phyloP scores from a whole-genome alignment of 2,329 filamentous ascomycete species.

The Paradendryphiella salina region DNA sequence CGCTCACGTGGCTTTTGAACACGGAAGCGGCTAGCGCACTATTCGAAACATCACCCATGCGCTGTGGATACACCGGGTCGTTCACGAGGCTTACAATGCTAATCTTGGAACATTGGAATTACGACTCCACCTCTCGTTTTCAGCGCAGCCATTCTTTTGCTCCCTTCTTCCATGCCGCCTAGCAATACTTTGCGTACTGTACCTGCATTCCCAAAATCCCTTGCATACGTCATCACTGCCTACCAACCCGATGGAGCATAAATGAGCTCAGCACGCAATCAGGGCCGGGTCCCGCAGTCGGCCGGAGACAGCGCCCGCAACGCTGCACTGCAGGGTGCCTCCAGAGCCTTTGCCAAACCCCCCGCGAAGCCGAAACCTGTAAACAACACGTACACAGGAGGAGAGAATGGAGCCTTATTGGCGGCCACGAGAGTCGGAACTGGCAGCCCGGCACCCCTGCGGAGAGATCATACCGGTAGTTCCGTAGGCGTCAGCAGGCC shows the following conservation, averaged over 20 bases:
- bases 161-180: constrained; percentile 9
- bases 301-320: constrained; percentile 46
- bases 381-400: constrained; percentile 47
- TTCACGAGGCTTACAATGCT: constrained; percentile 13
- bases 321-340: constrained; percentile 56
- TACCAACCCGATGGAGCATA: constrained; percentile 41
- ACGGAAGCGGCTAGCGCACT: constrained; percentile 11
- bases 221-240: constrained; percentile 20
- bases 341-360: constrained; percentile 54
- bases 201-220: background rate
- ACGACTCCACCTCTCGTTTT: constrained; percentile 16
- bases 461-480: constrained; percentile 39
- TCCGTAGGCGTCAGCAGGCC: constrained; percentile 32
- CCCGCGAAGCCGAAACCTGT: constrained; percentile 47
- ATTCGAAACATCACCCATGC: constrained; percentile 7
- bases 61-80: constrained; percentile 7
- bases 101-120: constrained; percentile 12
- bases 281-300: constrained; percentile 32
- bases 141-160: constrained; percentile 21
- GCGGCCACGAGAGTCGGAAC: constrained; percentile 51
- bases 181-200: constrained; percentile 4
- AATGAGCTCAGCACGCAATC: constrained; percentile 45
- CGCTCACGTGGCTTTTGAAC: constrained; percentile 19
- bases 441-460: constrained; percentile 29
- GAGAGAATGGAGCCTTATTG: constrained; percentile 50